Evolutionary conservation across 768 basidiomycete genomes (phyloP), one percentile per base, ranked within the genome.

Genomic region (Dictyophora rubrovolvata): DNA sequence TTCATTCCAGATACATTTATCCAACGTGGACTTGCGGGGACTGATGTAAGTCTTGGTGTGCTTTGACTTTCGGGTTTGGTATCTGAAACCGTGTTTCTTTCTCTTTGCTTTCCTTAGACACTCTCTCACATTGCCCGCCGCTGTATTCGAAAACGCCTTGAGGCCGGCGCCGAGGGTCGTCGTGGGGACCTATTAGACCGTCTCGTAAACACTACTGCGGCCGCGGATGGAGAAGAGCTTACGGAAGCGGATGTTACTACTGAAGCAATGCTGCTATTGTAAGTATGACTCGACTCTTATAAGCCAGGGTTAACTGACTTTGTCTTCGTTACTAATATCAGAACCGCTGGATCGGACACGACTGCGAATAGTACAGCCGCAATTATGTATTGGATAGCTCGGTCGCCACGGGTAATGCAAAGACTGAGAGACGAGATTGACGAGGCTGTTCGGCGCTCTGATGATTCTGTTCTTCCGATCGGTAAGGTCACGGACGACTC

Each of bases 281-380:
- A 48, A 51, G 57, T 52, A 5, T 53, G 16, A 2, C n/a, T 42
- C 10, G 28, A 28, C 28, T 28, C 28, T 28, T 28, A 7, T 28
- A 28, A 28, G 28, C 4, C 7, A 28, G 7, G 28, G 4, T n/a
- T 28, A 28, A 28, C 28, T 28, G 7, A 28, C 28, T 28, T 28
- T 3, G 2, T 28, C n/a, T 20, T n/a, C 7, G 23, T 35, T 21
- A 1, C 36, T 20, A 33, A 14, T 34, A 28, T 18, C 49, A 72
- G 71, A 10, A 71, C 70, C 57, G 72, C 72, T 8, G 72, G 72
- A 1, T 70, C 70, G 16, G 71, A 72, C 60, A 71, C 71, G 9
- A 70, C 70, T 14, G 69, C 72, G 0, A 73, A 67, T 56, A 69
- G 69, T 10, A 63, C 68, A 12, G 64, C 70, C 20, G 71, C 63